Base-by-base conservation (phyloP, 2,329 filamentous ascomycete species). In the Venturia carpophila region DNA sequence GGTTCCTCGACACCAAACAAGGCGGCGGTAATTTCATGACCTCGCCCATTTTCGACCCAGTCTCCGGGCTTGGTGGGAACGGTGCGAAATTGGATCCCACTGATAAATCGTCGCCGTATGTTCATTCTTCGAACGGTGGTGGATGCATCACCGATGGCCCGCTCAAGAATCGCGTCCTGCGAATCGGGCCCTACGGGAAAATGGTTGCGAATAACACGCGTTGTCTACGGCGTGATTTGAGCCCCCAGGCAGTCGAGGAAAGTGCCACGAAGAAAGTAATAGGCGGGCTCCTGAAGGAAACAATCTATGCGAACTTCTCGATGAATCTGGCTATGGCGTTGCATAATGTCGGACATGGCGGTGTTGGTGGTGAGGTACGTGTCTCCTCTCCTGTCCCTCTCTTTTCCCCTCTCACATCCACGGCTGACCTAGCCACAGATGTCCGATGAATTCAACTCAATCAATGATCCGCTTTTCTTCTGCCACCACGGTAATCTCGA, bases 401-500 rank as follows among this genome's bases (percentile, higher is more conserved):
- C 10, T 43, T 52, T 52, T 10, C 63, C 63, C n/a, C n/a, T n/a
- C n/a, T n/a, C n/a, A n/a, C n/a, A n/a, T n/a, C n/a, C n/a, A n/a
- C n/a, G n/a, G n/a, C n/a, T n/a, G n/a, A n/a, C n/a, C 24, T 24
- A 52, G 52, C 1, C 9, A 61, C 11, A 58, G 63, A 43, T 64
- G 43, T 24, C 39, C 7, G 60, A 62, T 17, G 27, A 27, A 19
- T 45, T 70, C 71, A 30, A 69, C 17, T 75, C 74, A 1, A 71
- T 73, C 49, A 70, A 69, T 21, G 64, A 76, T 68, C 71, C 72
- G 3, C 66, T 71, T 34, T 82, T 82, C 71, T 82, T 75, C 70
- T 72, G 79, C 24, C 79, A 82, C 67, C 80, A 82, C 66, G 75
- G 74, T 1, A 76, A 77, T 71, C 78, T 82, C 30, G 80, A 83